Evolutionary conservation across 371 early-diverging fungal genomes (phyloP).

Genomic region (Dentiscutata heterogama): DNA sequence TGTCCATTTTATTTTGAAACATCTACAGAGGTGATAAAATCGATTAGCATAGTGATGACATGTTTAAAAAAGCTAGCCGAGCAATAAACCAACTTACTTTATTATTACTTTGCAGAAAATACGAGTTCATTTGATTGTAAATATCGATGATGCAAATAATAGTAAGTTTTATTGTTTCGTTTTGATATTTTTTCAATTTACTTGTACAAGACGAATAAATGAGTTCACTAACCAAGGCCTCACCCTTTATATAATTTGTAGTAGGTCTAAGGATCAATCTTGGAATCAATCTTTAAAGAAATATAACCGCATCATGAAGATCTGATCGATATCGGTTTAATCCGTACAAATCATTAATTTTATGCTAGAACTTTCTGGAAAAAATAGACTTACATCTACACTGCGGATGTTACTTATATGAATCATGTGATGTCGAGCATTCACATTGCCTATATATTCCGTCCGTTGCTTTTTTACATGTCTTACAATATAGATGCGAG

Average conservation of each 20-base stretch:
- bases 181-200: constrained; percentile 29
- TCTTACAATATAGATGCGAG: too few relatives aligned
- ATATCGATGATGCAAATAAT: constrained; percentile 32
- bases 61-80: constrained; percentile 26
- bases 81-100: constrained; percentile 14
- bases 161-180: constrained; percentile 17
- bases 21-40: constrained; percentile 25
- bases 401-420: too few relatives aligned
- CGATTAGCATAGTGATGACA: constrained; percentile 34
- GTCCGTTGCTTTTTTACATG: too few relatives aligned
- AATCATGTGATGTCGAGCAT: too few relatives aligned
- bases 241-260: constrained; percentile 35
- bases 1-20: constrained; percentile 18
- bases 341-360: neutral
- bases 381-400: neutral
- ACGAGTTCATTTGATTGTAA: constrained; percentile 29
- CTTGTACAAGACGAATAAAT: constrained; percentile 26
- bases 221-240: constrained; percentile 13
- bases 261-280: neutral
- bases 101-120: constrained; percentile 37
- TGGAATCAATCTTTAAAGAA: neutral
- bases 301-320: constrained; percentile 1
- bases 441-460: too few relatives aligned
- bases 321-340: neutral
- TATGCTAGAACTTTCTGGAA: neutral